Conservation (phyloP, 768 basidiomycete species). For the Calocybe gangraenosa region DNA sequence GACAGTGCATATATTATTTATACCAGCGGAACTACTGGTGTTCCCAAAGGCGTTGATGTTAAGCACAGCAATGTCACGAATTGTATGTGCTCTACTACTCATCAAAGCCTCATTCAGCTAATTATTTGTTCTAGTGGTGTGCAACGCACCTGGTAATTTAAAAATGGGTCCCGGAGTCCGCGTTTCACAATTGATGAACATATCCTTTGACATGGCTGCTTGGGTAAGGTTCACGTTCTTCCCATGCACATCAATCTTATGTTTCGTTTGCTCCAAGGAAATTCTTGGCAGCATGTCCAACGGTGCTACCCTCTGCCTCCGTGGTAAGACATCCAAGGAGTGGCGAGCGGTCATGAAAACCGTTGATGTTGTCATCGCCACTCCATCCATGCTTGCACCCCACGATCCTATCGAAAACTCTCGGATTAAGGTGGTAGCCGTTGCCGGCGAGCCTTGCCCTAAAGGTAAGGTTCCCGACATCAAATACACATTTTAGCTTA, state of each 20-base stretch:
- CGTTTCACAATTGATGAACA: slow-evolving; percentile 57
- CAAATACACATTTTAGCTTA: neutral
- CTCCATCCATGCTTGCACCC: slow-evolving; percentile 45
- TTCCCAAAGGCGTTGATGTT: slow-evolving; percentile 58
- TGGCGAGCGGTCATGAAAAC: slow-evolving; percentile 45
- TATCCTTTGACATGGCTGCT: slow-evolving; percentile 66
- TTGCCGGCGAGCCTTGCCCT: slow-evolving; percentile 50
- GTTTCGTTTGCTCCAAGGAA: slow-evolving; percentile 41
- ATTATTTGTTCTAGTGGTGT: slow-evolving; percentile 28
- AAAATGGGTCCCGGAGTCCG: slow-evolving; percentile 50
- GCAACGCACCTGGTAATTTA: slow-evolving; percentile 48
- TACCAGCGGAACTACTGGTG: slow-evolving; percentile 54
- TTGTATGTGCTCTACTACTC: slow-evolving; percentile 27
- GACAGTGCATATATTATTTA: slow-evolving; percentile 57
- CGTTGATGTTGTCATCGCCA: slow-evolving; percentile 49
- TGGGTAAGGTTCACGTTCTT: slow-evolving; percentile 36
- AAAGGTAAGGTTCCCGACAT: slow-evolving; percentile 28
- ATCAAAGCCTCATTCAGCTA: too few relatives aligned
- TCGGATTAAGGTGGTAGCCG: slow-evolving; percentile 45
- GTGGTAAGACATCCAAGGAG: slow-evolving; percentile 45
- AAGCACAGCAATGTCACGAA: slow-evolving; percentile 58
- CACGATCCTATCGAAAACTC: slow-evolving; percentile 47
- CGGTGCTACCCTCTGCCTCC: slow-evolving; percentile 46
- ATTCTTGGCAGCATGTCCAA: slow-evolving; percentile 47
- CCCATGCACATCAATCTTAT: slow-evolving; percentile 30